Conservation (phyloP, 495 filamentous ascomycete genomes). For the Penicillium tannophilum region DNA sequence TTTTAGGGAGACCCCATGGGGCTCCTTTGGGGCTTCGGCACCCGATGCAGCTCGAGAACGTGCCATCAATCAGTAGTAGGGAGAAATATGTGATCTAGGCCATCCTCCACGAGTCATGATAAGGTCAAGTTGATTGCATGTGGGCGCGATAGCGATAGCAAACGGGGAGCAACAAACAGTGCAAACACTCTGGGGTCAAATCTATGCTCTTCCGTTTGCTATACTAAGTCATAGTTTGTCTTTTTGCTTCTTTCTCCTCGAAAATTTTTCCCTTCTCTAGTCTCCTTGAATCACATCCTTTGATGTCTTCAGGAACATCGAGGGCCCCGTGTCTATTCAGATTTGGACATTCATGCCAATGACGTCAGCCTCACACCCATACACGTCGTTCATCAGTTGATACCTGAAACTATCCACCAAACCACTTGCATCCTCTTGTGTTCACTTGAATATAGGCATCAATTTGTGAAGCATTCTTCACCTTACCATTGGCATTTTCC, state of each 20-base stretch:
- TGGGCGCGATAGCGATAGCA: slow-evolving; percentile 25
- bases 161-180: slow-evolving; percentile 8
- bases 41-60: slow-evolving; percentile 48
- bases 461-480: too few species aligned
- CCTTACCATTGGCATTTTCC: too few species aligned
- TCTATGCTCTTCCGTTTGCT: background rate
- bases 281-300: background rate
- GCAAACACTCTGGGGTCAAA: slow-evolving; percentile 17
- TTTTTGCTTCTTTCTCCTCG: background rate
- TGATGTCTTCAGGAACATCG: too few species aligned
- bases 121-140: slow-evolving; percentile 1
- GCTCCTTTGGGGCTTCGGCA: slow-evolving; percentile 68
- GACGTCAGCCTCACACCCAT: too few species aligned
- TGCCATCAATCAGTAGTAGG: slow-evolving; percentile 33
- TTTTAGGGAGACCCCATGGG: slow-evolving; percentile 86
- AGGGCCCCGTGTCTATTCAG: too few species aligned
- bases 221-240: slow-evolving; percentile 3
- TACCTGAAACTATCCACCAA: too few species aligned
- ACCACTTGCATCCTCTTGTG: too few species aligned
- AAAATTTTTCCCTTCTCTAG: background rate
- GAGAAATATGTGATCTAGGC: background rate
- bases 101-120: slow-evolving; percentile 17
- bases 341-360: too few species aligned
- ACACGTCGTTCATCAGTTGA: too few species aligned
- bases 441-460: too few species aligned